These are phyloP conservation scores for Parietaria judaica DNA, from an alignment of 306 rosid species.

Conservation along the genomic window DNA sequence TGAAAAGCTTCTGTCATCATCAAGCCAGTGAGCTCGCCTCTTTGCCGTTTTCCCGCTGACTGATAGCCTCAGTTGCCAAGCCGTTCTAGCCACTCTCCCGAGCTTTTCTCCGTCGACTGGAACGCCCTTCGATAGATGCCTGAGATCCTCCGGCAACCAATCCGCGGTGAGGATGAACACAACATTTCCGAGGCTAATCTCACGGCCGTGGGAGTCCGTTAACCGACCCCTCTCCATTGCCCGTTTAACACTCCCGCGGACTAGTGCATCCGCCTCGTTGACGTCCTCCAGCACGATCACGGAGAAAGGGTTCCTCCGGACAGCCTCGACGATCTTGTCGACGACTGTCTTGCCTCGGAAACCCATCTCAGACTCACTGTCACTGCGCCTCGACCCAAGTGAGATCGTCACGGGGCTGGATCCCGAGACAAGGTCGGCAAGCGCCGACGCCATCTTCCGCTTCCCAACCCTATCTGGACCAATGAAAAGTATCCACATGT, in stretches of 20 bases:
- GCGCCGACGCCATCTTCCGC: conserved; percentile 88
- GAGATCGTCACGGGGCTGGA: conserved; percentile 55
- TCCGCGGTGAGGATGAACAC: conserved; percentile 73
- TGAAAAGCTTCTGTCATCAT: conserved; percentile 41
- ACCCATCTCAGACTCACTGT: conserved; percentile 49
- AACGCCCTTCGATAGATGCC: conserved; percentile 37
- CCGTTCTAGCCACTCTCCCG: conserved; percentile 35
- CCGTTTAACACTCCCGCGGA: conserved; percentile 59
- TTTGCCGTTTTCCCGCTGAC: conserved; percentile 44
- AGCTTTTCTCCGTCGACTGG: conserved; percentile 56
- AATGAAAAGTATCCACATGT: conserved; percentile 73
- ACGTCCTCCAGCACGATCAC: conserved; percentile 84
- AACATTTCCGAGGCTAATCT: conserved; percentile 71
- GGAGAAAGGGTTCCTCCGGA: conserved; percentile 65
- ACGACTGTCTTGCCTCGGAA: conserved; percentile 76
- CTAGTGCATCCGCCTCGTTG: conserved; percentile 51
- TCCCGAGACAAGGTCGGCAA: conserved; percentile 70
- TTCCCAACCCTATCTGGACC: conserved; percentile 91
- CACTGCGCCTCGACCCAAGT: conserved; percentile 46
- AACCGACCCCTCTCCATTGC: conserved; percentile 89
- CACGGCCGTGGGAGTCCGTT: conserved; percentile 80
- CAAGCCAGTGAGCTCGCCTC: conserved; percentile 60
- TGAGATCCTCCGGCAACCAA: conserved; percentile 72
- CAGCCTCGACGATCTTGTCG: conserved; percentile 76
- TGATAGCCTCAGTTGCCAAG: conserved; percentile 71